Evolutionary conservation across 2,329 filamentous ascomycete genomes (phyloP).

Genomic region (Paraconiothyrium sp.): DNA sequence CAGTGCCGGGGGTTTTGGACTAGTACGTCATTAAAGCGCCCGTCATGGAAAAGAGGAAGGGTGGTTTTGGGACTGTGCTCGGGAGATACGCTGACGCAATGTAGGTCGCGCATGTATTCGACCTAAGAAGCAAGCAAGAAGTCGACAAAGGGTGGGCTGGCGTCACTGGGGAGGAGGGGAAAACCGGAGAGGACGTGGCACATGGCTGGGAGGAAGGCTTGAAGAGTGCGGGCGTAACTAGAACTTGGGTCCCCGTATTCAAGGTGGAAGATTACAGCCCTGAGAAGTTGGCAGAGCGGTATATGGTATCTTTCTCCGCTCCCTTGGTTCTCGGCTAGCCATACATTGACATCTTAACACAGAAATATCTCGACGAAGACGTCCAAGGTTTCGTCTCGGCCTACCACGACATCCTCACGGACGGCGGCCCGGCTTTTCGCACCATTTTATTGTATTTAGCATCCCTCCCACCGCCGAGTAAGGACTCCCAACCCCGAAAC

Average conservation of each 20-base stretch:
- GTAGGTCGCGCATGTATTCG: conserved; percentile 69
- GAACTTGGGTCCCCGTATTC: conserved; percentile 73
- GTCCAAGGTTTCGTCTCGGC: conserved; percentile 69
- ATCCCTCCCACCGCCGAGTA: conserved; percentile 36
- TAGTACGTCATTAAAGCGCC: no score
- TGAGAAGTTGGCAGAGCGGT: conserved; percentile 69
- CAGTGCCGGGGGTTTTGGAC: no score
- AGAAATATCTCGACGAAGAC: conserved; percentile 66
- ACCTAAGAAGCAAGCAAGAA: conserved; percentile 71
- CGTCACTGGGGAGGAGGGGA: conserved; percentile 41
- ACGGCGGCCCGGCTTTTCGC: conserved; percentile 64
- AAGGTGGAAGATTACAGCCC: conserved; percentile 68
- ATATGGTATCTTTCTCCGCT: conserved; percentile 41
- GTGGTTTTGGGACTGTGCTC: not conserved
- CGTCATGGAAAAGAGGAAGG: no score
- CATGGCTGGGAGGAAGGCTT: conserved; percentile 32
- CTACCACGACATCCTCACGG: conserved; percentile 68
- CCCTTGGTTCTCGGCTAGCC: not conserved
- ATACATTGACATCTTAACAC: not conserved
- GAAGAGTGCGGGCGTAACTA: conserved; percentile 54
- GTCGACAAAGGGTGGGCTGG: conserved; percentile 56
- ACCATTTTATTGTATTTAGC: conserved; percentile 70
- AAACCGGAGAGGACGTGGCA: conserved; percentile 47
- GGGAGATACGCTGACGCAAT: not conserved
- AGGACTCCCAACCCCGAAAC: conserved; percentile 16